These are phyloP conservation scores for Luffa aegyptiaca DNA, from an alignment of 306 rosid genomes.

Conservation along the genomic window DNA sequence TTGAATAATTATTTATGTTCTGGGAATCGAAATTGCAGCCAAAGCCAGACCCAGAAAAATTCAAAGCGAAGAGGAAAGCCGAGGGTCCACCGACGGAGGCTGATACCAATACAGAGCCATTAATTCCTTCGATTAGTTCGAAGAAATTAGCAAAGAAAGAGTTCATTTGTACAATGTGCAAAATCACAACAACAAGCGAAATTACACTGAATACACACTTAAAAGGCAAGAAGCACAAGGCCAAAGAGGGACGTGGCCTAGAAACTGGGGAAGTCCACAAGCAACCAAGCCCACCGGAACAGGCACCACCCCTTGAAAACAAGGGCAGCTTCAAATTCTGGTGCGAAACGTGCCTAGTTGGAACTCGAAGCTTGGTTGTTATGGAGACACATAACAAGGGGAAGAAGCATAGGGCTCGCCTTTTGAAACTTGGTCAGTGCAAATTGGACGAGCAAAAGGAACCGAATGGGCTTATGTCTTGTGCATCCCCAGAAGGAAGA, in stretches of 20 bases:
- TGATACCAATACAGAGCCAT: not conserved
- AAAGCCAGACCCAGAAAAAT: constrained; percentile 27
- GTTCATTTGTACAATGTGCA: constrained; percentile 54
- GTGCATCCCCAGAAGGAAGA: no score
- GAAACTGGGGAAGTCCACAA: not conserved
- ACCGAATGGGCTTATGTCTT: not conserved
- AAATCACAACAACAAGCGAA: constrained; percentile 25
- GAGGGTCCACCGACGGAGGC: not conserved
- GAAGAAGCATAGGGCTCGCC: constrained; percentile 26
- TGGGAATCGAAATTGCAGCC: constrained; percentile 27
- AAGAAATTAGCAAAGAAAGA: constrained; percentile 31
- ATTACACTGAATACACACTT: constrained; percentile 29
- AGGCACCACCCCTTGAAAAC: not conserved
- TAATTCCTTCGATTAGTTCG: not conserved
- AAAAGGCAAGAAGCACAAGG: constrained; percentile 55
- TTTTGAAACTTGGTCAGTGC: not conserved
- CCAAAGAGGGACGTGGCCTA: constrained; percentile 23
- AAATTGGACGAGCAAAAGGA: not conserved
- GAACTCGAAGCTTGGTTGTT: not conserved
- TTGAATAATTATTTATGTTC: not conserved
- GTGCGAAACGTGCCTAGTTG: constrained; percentile 34
- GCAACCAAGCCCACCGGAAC: not conserved
- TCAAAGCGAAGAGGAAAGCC: constrained; percentile 35
- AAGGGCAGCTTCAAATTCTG: constrained; percentile 11
- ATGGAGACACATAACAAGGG: constrained; percentile 36